Evolutionary conservation across 1,284 basidiomycete genomes (phyloP), one percentile per base, ranked within the genome.

Genomic region (Ganoderma resinaceum): DNA sequence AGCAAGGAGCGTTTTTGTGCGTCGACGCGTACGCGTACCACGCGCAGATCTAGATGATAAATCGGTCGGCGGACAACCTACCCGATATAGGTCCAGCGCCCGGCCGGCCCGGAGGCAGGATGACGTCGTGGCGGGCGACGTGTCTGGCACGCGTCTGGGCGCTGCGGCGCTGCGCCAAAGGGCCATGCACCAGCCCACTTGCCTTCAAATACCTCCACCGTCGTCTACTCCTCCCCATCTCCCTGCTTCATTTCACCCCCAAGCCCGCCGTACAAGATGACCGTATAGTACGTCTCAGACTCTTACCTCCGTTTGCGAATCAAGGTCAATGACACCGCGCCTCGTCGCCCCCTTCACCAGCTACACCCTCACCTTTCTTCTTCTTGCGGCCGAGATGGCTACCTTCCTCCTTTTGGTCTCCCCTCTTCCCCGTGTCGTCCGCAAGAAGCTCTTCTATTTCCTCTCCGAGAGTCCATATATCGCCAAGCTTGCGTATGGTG

Each of bases 351-450:
- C 6, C 6, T 11, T 20, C 3, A 12, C 38, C 74, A 92, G 91
- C 79, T 94, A 93, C 78, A 85, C 88, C 12, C 84, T 94, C 65
- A 94, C 93, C 1, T 95, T 95, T 75, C 68, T 91, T 76, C 89
- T 95, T 61, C 87, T 95, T 69, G 89, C 89, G 49, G 82, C 91
- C 64, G 93, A 94, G 86, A 93, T 94, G 91, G 81, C 76, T 70
- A 91, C 91, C 20, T 94, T 94, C 81, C 91, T 90, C 73, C 43
- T 92, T 65, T 85, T 95, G 63, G 91, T 94, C 31, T 83, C 90
- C 12, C 95, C 95, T 6, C 82, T 96, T 6, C 95, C 95, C 0
- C 91, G 93, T 78, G 81, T 82, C n/a, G 75, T 93, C 72, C 87
- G 91, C 70, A 93, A 91, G 80, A 83, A 82, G 8, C 80, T 96